These are phyloP conservation scores for Allomyces macrogynus DNA, from an alignment of 192 early-diverging fungal genomes.

Conservation along the genomic window DNA sequence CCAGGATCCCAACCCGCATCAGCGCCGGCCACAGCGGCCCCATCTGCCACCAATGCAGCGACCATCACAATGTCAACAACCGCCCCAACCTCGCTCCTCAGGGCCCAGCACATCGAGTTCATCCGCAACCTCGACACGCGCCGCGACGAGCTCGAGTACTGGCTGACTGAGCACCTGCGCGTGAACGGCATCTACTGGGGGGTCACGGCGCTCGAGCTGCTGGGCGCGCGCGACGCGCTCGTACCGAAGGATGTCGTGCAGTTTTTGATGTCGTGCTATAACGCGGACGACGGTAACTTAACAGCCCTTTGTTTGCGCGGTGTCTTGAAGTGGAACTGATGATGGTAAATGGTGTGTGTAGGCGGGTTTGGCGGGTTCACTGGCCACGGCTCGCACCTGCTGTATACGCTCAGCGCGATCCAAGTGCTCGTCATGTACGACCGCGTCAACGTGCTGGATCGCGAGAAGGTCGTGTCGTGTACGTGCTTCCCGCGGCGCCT, in stretches of 20 bases:
- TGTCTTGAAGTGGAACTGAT: neutral
- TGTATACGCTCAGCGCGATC: conserved; percentile 78
- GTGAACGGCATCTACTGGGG: conserved; percentile 92
- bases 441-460: conserved; percentile 46
- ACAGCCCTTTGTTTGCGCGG: neutral
- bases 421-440: conserved; percentile 55
- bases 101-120: conserved; percentile 17
- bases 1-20: no score
- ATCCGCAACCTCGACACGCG: conserved; percentile 21
- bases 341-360: neutral
- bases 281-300: conserved; percentile 46
- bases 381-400: conserved; percentile 73
- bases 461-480: conserved; percentile 45
- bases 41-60: no score
- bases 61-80: no score
- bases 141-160: conserved; percentile 77
- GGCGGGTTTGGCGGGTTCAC: conserved; percentile 78
- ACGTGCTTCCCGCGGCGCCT: no score
- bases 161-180: conserved; percentile 76
- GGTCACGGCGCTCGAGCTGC: conserved; percentile 52
- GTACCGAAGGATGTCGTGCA: conserved; percentile 48
- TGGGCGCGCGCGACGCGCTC: conserved; percentile 42
- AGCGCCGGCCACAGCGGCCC: no score
- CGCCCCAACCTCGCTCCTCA: conserved; percentile 3
- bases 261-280: conserved; percentile 56